Evolutionary conservation across 2,329 filamentous ascomycete species (phyloP).

Genomic region (Thermochaetoides dissita): DNA sequence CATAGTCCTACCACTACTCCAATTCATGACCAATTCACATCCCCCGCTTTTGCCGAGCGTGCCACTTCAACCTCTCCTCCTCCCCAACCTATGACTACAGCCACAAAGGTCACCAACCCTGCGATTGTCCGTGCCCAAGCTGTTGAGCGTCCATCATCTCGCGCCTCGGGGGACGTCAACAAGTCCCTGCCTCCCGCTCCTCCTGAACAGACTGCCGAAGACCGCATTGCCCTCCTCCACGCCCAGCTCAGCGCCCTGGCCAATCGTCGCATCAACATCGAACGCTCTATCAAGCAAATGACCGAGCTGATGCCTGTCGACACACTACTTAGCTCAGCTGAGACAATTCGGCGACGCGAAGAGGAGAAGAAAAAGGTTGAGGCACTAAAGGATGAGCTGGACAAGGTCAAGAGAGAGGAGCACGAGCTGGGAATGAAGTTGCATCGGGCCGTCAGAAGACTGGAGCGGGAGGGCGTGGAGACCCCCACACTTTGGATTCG

Average conservation of each 20-base stretch:
- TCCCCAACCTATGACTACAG: constrained; percentile 2
- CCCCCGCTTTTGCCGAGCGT: constrained; percentile 13
- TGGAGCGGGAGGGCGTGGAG: constrained; percentile 52
- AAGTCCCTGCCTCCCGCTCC: constrained; percentile 51
- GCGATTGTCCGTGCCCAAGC: constrained; percentile 9
- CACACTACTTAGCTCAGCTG: constrained; percentile 50
- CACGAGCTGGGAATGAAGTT: constrained; percentile 66
- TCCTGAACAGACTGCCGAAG: constrained; percentile 38
- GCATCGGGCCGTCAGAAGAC: constrained; percentile 59
- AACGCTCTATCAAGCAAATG: constrained; percentile 60
- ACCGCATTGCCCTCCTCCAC: constrained; percentile 53
- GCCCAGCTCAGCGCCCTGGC: constrained; percentile 50
- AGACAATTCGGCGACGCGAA: constrained; percentile 44
- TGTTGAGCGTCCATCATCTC: constrained; percentile 20
- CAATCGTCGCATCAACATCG: constrained; percentile 57
- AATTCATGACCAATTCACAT: constrained; percentile 20
- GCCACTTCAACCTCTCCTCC: not conserved
- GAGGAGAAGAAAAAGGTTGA: constrained; percentile 52
- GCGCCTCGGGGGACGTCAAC: constrained; percentile 22
- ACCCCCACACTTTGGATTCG: constrained; percentile 64
- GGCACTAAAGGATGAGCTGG: constrained; percentile 49
- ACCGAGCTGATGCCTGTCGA: constrained; percentile 64
- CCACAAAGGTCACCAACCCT: constrained; percentile 5
- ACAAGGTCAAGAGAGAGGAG: constrained; percentile 61
- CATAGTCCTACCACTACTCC: constrained; percentile 22